Conservation (phyloP, 2,329 filamentous ascomycete genomes). For the Xylaria sp. region DNA sequence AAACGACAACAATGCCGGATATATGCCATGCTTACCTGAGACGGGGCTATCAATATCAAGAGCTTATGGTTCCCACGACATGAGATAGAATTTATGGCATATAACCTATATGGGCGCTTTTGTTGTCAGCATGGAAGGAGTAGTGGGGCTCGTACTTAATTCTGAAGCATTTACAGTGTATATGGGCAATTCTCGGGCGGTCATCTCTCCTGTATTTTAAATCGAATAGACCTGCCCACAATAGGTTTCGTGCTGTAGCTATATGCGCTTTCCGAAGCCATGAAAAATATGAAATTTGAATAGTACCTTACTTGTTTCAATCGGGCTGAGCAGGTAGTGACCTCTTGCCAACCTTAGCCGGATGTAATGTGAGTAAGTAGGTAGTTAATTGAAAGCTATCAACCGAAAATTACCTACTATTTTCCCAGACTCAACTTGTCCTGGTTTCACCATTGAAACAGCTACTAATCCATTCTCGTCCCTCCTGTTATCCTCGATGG, state of each 20-base stretch:
- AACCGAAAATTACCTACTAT: background rate
- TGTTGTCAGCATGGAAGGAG: conserved; percentile 25
- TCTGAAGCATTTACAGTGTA: conserved; percentile 17
- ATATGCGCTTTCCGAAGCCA: background rate
- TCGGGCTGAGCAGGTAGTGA: background rate
- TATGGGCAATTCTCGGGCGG: conserved; percentile 1
- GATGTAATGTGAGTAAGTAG: background rate
- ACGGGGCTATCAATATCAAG: conserved; percentile 6
- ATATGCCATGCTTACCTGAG: conserved; percentile 9
- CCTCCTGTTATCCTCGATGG: background rate
- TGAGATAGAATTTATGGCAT: conserved; percentile 15
- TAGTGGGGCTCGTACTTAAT: conserved; percentile 4
- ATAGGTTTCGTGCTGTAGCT: background rate
- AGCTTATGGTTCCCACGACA: conserved; percentile 3
- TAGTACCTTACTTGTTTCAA: background rate
- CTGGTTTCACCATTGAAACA: background rate
- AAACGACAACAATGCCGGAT: conserved; percentile 28
- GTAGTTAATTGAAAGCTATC: background rate
- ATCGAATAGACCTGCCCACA: background rate
- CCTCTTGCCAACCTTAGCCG: background rate
- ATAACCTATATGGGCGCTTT: conserved; percentile 21
- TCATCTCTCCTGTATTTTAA: background rate
- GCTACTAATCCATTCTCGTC: background rate
- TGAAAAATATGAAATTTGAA: background rate
- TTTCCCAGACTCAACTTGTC: background rate